Conservation (phyloP, 176 grass and related monocot genomes). For the Zea mays region DNA sequence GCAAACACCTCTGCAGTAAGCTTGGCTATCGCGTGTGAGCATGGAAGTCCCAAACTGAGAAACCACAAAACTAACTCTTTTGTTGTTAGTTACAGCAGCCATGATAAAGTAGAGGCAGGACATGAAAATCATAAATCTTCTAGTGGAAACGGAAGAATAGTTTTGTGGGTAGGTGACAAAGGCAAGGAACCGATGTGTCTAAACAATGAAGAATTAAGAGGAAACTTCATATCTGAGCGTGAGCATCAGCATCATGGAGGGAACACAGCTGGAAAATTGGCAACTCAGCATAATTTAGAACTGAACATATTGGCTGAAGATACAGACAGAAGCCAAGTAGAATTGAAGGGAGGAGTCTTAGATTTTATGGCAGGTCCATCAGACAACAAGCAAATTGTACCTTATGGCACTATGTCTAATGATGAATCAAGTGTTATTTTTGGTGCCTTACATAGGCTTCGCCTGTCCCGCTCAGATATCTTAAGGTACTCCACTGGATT, state of each 20-base stretch:
- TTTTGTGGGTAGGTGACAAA: conserved; percentile 45
- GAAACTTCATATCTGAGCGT: conserved; percentile 9
- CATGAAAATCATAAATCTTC: conserved; percentile 40
- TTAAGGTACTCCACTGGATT: conserved; percentile 43
- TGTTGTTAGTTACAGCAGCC: conserved; percentile 31
- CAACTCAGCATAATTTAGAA: conserved; percentile 37
- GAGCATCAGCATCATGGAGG: conserved; percentile 26
- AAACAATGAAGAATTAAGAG: conserved; percentile 42
- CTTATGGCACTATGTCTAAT: conserved; percentile 36
- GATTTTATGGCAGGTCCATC: conserved; percentile 29
- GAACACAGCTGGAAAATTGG: conserved; percentile 29
- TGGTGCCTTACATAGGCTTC: conserved; percentile 51
- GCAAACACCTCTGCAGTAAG: conserved; percentile 50
- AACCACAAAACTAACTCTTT: conserved; percentile 34
- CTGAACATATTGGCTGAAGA: conserved; percentile 27
- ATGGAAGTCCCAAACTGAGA: conserved; percentile 25
- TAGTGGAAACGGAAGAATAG: conserved; percentile 37
- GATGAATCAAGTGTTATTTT: conserved; percentile 43
- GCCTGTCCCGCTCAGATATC: conserved; percentile 49
- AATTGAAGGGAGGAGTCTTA: conserved; percentile 38
- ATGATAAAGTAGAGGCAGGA: conserved; percentile 27
- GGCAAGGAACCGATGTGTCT: conserved; percentile 35
- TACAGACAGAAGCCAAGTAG: conserved; percentile 19
- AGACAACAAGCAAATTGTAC: conserved; percentile 49
- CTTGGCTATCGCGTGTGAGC: conserved; percentile 36